Evolutionary conservation across 331 rosid genomes (phyloP).

Genomic region (Dryas integrifolia): DNA sequence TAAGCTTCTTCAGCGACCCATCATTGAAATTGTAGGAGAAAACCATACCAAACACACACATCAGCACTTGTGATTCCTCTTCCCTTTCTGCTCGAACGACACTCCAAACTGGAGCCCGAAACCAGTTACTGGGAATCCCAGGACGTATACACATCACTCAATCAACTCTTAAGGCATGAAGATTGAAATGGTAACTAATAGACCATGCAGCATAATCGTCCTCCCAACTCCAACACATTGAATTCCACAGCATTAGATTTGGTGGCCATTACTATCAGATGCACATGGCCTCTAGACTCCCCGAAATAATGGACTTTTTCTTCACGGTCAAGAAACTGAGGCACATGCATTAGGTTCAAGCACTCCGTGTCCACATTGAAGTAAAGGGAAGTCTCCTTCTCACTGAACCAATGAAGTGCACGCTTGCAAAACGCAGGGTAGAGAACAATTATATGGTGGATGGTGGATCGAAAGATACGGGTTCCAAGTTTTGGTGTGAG

Average conservation of each 20-base stretch:
- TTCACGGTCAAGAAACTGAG: not conserved
- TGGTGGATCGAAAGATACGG: not conserved
- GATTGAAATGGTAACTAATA: too few species aligned
- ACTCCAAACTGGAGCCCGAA: not conserved
- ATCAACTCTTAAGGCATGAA: too few species aligned
- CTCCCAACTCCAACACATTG: not conserved
- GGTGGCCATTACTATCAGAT: not conserved
- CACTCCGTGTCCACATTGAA: conserved; percentile 3
- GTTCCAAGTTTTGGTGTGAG: not conserved
- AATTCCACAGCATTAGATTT: not conserved
- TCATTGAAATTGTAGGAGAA: not conserved
- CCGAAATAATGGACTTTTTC: not conserved
- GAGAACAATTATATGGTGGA: too few species aligned
- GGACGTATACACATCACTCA: too few species aligned
- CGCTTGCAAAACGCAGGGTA: not conserved
- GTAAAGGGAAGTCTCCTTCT: not conserved
- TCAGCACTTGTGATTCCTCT: not conserved
- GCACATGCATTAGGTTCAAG: not conserved
- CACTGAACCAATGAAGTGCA: conserved; percentile 13
- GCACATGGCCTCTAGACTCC: not conserved
- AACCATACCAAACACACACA: not conserved
- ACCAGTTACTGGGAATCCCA: too few species aligned
- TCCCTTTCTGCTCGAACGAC: not conserved
- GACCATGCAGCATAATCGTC: conserved; percentile 10
- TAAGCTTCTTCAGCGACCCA: not conserved